These are phyloP conservation scores for Dioszegia crocea DNA, from an alignment of 768 basidiomycete genomes.

Conservation along the genomic window DNA sequence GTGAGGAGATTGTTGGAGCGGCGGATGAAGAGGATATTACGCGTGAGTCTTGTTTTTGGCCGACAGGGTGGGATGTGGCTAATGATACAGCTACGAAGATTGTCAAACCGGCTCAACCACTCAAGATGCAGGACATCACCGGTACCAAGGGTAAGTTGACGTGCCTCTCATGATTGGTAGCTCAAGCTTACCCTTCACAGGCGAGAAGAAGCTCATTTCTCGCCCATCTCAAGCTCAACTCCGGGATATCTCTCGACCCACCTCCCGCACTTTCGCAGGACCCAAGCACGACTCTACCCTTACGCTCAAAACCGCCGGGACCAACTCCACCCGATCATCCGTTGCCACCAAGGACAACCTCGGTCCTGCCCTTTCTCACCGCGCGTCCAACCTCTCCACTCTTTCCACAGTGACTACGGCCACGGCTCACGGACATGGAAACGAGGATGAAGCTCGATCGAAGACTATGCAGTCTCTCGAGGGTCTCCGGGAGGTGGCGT, in stretches of 20 bases:
- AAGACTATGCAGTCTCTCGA: conserved; percentile 35
- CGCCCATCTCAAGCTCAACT: conserved; percentile 26
- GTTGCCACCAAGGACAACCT: conserved; percentile 16
- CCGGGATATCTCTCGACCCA: conserved; percentile 7
- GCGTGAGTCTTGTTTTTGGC: conserved; percentile 22
- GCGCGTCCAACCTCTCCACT: conserved; percentile 16
- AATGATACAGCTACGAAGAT: conserved; percentile 31
- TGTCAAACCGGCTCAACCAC: conserved; percentile 36
- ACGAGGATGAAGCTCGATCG: conserved; percentile 35
- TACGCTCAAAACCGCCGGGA: neutral
- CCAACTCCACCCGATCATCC: conserved; percentile 3
- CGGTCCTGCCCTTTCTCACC: conserved; percentile 2
- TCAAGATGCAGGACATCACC: conserved; percentile 26
- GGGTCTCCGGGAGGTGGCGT: conserved; percentile 8
- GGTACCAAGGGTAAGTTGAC: conserved; percentile 14
- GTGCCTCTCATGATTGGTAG: too few relatives aligned
- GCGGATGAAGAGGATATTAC: conserved; percentile 30
- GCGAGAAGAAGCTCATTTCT: conserved; percentile 25
- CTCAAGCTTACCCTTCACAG: conserved; percentile 11
- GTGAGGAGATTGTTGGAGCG: conserved; percentile 9
- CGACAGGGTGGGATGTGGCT: neutral
- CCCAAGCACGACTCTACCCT: neutral
- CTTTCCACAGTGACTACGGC: conserved; percentile 10
- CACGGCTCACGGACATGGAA: neutral
- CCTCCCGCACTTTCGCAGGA: neutral